Evolutionary conservation across 192 early-diverging fungal species (phyloP).

Genomic region (Coemansia sp.): DNA sequence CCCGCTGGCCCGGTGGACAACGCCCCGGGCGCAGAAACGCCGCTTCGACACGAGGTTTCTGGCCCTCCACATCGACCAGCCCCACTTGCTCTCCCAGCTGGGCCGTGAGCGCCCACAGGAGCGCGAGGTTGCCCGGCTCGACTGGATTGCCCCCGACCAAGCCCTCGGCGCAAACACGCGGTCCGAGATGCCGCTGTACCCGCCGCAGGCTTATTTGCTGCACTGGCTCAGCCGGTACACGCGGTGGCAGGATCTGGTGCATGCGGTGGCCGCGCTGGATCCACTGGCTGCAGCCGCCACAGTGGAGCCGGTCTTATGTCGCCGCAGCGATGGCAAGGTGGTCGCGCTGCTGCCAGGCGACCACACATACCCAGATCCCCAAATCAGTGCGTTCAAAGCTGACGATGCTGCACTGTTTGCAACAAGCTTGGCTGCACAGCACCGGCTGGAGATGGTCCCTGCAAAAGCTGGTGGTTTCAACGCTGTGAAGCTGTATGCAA

Average conservation of each 20-base stretch:
- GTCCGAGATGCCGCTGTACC: constrained; percentile 52
- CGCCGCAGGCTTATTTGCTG: constrained; percentile 65
- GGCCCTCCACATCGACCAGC: constrained; percentile 14
- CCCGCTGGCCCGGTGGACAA: constrained; percentile 55
- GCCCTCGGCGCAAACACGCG: constrained; percentile 52
- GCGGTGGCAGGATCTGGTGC: constrained; percentile 51
- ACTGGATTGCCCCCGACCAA: constrained; percentile 68
- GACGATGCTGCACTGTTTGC: constrained; percentile 2
- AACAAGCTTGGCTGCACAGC: constrained; percentile 5
- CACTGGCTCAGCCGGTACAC: constrained; percentile 44
- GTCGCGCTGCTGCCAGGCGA: constrained; percentile 46
- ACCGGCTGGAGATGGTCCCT: constrained; percentile 24
- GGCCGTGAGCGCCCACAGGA: constrained; percentile 6
- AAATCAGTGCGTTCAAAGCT: neutral
- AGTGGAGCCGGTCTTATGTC: constrained; percentile 32
- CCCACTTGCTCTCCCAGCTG: constrained; percentile 14
- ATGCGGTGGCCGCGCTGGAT: neutral
- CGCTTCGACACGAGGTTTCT: constrained; percentile 48
- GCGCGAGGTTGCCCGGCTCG: constrained; percentile 56
- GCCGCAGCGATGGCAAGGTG: constrained; percentile 18
- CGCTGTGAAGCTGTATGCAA: constrained; percentile 2
- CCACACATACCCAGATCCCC: constrained; percentile 14
- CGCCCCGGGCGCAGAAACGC: constrained; percentile 23
- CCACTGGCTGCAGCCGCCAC: neutral
- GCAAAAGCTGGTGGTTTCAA: constrained; percentile 26